Percentiles rank a stretch among this genome's conserved stretches.
phyloP scores from a whole-genome alignment of 2,329 filamentous ascomycete species.

The Phoma sp. region DNA sequence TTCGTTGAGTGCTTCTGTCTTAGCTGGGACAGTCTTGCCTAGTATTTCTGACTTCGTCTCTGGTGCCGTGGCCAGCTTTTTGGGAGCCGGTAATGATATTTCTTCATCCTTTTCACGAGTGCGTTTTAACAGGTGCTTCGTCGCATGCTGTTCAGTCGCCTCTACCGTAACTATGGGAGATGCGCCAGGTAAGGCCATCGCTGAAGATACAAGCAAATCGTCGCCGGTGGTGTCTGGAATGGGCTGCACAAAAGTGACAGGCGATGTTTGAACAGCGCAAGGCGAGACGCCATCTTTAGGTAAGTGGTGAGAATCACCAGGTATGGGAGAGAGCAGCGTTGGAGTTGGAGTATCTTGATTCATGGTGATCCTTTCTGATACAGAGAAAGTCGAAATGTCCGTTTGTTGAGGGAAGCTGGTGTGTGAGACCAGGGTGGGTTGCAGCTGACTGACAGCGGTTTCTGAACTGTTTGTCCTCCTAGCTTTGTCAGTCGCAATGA shows the following conservation, averaged over 20 bases:
- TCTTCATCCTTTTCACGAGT: slow-evolving; percentile 11
- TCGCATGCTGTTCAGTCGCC: not conserved
- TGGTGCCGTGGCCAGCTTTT: not conserved
- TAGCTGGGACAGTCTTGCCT: not conserved
- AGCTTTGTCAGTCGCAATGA: not conserved
- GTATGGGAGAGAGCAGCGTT: not conserved
- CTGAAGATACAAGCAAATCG: too few relatives aligned
- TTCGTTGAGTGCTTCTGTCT: not conserved
- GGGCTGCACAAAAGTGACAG: not conserved
- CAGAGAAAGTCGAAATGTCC: not conserved
- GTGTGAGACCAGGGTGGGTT: not conserved
- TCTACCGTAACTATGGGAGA: not conserved
- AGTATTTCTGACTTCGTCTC: not conserved
- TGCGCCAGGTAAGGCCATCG: not conserved
- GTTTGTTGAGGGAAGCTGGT: not conserved
- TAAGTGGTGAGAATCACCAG: too few relatives aligned
- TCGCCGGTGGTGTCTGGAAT: not conserved
- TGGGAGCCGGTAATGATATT: slow-evolving; percentile 11
- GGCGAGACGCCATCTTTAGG: not conserved
- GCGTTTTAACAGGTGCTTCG: slow-evolving; percentile 9
- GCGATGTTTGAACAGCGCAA: not conserved
- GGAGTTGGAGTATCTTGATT: not conserved
- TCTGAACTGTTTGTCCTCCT: not conserved
- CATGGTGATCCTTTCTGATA: not conserved
- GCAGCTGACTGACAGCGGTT: not conserved